Conservation (phyloP, 2,329 filamentous ascomycete genomes). For the Fusarium sp. region DNA sequence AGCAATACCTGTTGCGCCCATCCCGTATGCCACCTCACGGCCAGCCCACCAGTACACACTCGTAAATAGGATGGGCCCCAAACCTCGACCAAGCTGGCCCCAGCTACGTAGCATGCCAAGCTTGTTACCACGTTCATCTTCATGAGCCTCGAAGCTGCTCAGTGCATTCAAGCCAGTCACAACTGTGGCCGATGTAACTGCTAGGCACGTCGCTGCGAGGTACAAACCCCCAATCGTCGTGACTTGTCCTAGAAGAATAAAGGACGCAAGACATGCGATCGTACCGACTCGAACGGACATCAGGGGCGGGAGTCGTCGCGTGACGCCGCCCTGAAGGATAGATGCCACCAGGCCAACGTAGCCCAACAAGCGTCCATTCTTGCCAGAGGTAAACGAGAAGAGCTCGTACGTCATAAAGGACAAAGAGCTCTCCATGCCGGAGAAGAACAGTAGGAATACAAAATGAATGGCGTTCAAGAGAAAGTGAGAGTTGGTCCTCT, state of each 20-base stretch:
- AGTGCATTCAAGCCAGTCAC: conserved; percentile 93
- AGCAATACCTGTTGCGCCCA: conserved; percentile 84
- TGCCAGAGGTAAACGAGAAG: conserved; percentile 81
- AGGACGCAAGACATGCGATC: conserved; percentile 79
- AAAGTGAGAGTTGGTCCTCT: conserved; percentile 82
- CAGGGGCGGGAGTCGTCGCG: conserved; percentile 84
- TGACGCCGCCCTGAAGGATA: conserved; percentile 91
- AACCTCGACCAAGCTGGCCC: conserved; percentile 88
- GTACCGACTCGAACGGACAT: conserved; percentile 83
- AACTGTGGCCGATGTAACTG: conserved; percentile 91
- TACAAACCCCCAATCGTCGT: conserved; percentile 78
- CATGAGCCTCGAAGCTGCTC: conserved; percentile 86
- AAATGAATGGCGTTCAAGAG: conserved; percentile 89
- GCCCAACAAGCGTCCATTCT: conserved; percentile 87
- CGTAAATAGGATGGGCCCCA: conserved; percentile 91
- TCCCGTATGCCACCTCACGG: conserved; percentile 82
- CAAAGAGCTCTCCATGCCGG: conserved; percentile 96
- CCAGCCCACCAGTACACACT: conserved; percentile 99
- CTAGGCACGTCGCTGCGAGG: conserved; percentile 82
- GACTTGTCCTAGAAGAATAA: conserved; percentile 80
- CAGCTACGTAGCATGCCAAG: conserved; percentile 82
- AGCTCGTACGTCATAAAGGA: conserved; percentile 98
- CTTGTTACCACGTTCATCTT: conserved; percentile 84
- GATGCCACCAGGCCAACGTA: conserved; percentile 93
- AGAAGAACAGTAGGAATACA: conserved; percentile 94